A percentile compares a stretch with the other conserved stretches of the same genome.
Conservation (phyloP, 805 yeast species). For the Metschnikowia noctiluminum region DNA sequence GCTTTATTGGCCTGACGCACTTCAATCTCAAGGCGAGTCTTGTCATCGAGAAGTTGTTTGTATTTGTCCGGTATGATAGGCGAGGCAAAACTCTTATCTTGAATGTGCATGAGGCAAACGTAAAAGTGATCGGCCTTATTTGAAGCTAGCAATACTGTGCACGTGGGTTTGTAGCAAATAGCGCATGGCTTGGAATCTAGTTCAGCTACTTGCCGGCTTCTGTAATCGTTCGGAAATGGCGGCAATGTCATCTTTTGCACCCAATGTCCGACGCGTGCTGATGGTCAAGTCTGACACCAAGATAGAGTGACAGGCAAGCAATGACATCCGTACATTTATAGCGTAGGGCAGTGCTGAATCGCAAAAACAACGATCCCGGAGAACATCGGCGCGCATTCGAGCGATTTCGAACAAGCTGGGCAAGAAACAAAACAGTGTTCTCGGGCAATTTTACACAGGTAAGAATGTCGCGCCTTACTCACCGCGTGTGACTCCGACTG, state of each 20-base stretch:
- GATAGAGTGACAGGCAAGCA: too few relatives aligned
- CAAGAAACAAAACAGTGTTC: conserved; percentile 12
- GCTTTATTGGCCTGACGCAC: conserved; percentile 21
- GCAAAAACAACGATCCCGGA: too few relatives aligned
- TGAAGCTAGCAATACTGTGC: conserved; percentile 43
- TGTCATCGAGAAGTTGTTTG: conserved; percentile 22
- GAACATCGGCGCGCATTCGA: not conserved
- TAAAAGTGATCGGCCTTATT: conserved; percentile 52
- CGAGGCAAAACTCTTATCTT: conserved; percentile 46
- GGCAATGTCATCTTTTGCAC: conserved; percentile 9
- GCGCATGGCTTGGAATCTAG: conserved; percentile 43
- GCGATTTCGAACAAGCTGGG: conserved; percentile 4
- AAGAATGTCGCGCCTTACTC: conserved; percentile 12
- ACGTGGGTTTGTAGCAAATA: conserved; percentile 49
- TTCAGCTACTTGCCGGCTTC: conserved; percentile 39
- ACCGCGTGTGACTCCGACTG: conserved; percentile 1
- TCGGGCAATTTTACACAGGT: not conserved
- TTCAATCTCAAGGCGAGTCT: conserved; percentile 18
- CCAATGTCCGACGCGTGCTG: not conserved
- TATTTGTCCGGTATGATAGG: conserved; percentile 36
- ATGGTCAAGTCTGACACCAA: too few relatives aligned
- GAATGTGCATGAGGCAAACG: conserved; percentile 46
- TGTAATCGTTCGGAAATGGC: conserved; percentile 38
- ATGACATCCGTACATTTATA: conserved; percentile 1
- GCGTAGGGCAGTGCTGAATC: too few relatives aligned